Evolutionary conservation across 148 eudicot genomes (phyloP).

Genomic region (Persicaria tinctoria): DNA sequence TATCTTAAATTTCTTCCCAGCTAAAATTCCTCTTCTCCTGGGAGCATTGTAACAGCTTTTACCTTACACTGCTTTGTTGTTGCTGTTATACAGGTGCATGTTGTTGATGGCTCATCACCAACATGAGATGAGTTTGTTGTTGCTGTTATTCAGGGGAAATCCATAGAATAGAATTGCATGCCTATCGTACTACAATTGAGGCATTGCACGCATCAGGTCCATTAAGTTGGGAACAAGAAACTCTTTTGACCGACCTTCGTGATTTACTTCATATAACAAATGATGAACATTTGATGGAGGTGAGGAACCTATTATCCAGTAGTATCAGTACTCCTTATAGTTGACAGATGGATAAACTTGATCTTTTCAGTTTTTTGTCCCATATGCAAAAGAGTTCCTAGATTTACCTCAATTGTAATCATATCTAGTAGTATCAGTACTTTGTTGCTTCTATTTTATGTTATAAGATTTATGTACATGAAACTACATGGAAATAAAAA

Average conservation of each 20-base stretch:
- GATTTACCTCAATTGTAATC: slow-evolving; percentile 9
- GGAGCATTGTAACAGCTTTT: not conserved
- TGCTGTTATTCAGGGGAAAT: slow-evolving; percentile 44
- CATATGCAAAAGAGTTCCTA: slow-evolving; percentile 14
- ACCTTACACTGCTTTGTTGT: not conserved
- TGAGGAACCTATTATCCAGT: slow-evolving; percentile 55
- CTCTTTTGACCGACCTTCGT: slow-evolving; percentile 75
- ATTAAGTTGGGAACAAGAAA: slow-evolving; percentile 86
- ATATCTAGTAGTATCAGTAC: not conserved
- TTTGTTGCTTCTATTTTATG: slow-evolving; percentile 12
- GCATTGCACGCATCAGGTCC: slow-evolving; percentile 86
- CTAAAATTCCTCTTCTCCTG: not conserved
- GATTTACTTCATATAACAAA: slow-evolving; percentile 70
- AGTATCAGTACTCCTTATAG: slow-evolving; percentile 39
- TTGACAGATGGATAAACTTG: slow-evolving; percentile 18
- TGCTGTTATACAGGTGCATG: slow-evolving; percentile 56
- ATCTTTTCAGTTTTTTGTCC: not conserved
- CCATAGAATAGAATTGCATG: slow-evolving; percentile 80
- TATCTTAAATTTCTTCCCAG: not conserved
- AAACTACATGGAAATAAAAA: not conserved
- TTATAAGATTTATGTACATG: slow-evolving; percentile 7
- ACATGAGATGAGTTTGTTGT: no score
- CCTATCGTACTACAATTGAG: slow-evolving; percentile 65
- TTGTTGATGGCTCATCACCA: slow-evolving; percentile 86
- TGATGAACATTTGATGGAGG: slow-evolving; percentile 84